Evolutionary conservation across 768 basidiomycete species (phyloP).

Genomic region (Suillus bovinus): DNA sequence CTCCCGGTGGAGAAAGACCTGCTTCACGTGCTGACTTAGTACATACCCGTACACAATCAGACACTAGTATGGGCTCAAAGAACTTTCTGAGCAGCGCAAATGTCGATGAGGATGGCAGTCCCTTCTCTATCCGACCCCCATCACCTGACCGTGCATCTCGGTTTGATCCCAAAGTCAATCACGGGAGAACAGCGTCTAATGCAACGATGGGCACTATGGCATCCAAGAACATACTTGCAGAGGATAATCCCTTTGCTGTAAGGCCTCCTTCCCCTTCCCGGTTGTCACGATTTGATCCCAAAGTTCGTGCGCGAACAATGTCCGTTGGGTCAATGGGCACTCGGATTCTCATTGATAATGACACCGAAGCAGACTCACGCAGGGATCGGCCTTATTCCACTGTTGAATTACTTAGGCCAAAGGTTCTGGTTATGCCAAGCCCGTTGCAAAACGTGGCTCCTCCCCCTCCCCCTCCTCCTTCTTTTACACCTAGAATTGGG

Average conservation of each 20-base stretch:
- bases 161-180: constrained; percentile 42
- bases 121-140: constrained; percentile 37
- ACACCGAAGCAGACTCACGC: constrained; percentile 34
- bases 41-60: constrained; percentile 52
- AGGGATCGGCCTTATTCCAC: constrained; percentile 69
- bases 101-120: constrained; percentile 33
- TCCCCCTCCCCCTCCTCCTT: constrained; percentile 34
- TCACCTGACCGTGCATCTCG: constrained; percentile 42
- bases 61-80: constrained; percentile 51
- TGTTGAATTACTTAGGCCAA: constrained; percentile 80
- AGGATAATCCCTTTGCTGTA: constrained; percentile 68
- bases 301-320: constrained; percentile 58
- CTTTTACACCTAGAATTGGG: constrained; percentile 46
- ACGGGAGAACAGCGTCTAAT: constrained; percentile 42
- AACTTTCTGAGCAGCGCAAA: constrained; percentile 41
- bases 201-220: constrained; percentile 45
- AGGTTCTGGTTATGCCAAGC: constrained; percentile 93
- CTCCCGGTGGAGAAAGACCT: constrained; percentile 44
- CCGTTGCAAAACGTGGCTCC: constrained; percentile 61
- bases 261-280: constrained; percentile 61
- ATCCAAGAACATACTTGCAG: constrained; percentile 35
- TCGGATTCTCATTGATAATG: constrained; percentile 59
- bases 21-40: constrained; percentile 35
- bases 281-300: constrained; percentile 82
- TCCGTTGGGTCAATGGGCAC: constrained; percentile 72